A percentile compares a stretch with the other conserved stretches of the same genome.
phyloP scores from a whole-genome alignment of 768 basidiomycete species.

The Gyrodon lividus region DNA sequence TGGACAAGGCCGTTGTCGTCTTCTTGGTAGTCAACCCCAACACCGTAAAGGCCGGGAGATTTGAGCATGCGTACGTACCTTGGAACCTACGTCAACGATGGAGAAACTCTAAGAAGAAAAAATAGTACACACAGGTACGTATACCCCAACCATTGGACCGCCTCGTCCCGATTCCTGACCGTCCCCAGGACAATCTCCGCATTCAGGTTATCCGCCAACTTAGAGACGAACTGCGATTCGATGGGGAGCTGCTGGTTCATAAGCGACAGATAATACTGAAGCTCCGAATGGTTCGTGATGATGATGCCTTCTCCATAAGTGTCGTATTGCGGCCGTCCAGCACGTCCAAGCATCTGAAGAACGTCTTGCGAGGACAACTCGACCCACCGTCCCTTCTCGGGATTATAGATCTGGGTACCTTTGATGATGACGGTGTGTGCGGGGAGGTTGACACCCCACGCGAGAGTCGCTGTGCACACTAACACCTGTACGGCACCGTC shows the following conservation, averaged over 20 bases:
- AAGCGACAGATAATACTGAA: conserved; percentile 94
- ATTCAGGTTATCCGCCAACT: conserved; percentile 92
- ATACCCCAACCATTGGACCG: conserved; percentile 95
- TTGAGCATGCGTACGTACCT: conserved; percentile 96
- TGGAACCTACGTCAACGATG: background rate
- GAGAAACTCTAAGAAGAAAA: conserved; percentile 2
- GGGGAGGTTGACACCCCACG: conserved; percentile 99
- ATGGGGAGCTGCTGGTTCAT: conserved; percentile 98
- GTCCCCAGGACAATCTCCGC: conserved; percentile 97
- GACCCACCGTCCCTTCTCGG: conserved; percentile 97
- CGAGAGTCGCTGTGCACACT: conserved; percentile 95
- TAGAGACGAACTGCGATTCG: conserved; percentile 90
- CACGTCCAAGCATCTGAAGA: conserved; percentile 97
- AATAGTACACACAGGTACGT: conserved; percentile 75
- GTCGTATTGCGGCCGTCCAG: conserved; percentile 96
- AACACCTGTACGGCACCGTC: conserved; percentile 92
- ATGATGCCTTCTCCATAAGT: conserved; percentile 97
- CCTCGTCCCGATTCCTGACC: conserved; percentile 93
- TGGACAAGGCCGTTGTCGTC: conserved; percentile 82
- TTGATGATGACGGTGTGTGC: conserved; percentile 99
- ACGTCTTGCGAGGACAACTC: conserved; percentile 96
- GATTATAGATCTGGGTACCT: conserved; percentile 99
- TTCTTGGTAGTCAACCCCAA: conserved; percentile 87
- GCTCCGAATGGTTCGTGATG: conserved; percentile 95
- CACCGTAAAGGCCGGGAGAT: conserved; percentile 82